Evolutionary conservation across 805 yeast genomes (phyloP), one percentile per base, ranked within the genome.

Genomic region (Suhomyces xylopsoci): DNA sequence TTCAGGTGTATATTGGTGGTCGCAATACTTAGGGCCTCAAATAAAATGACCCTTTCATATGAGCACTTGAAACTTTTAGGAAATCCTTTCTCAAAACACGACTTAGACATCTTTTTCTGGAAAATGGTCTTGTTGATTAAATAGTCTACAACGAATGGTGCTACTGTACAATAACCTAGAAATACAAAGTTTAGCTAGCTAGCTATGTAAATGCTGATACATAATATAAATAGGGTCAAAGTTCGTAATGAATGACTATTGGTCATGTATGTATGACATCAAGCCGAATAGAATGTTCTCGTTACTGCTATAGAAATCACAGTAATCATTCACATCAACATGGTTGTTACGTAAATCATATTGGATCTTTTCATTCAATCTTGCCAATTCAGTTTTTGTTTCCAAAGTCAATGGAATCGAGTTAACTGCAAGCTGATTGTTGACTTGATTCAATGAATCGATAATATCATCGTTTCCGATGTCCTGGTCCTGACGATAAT

Each of bases 271-370:
- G 52, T 67, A 74, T 43, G 68, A 70, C 70, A 74, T 71, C 36
- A 75, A 61, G 50, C 71, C 77, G 54, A 65, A 72, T 24, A 75
- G 58, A 14, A 74, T 65, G 48, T 71, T 69, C 52, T 75, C 80
- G 57, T 74, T 69, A 19, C 76, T 69, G 19, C 71, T 60, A 54
- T 73, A 75, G 54, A 75, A 74, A 3, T 77, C 70, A 66, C 80
- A 75, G 51, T 74, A 75, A 52, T 75, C 79, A 55, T 73, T 74
- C 42, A 73, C 66, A 58, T 74, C 77, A 20, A 75, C 78, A 58
- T 68, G 74, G 54, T 75, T 75, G 58, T 75, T 73, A 26, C 72
- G 62, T 52, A 74, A 69, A 50, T 74, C 78, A 50, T 72, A 75
- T 49, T 63, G 62, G 24, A 75, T 72, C 55, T 74, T 74, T 36